Conservation (phyloP, 768 basidiomycete species). For the Dendrothele bispora region DNA sequence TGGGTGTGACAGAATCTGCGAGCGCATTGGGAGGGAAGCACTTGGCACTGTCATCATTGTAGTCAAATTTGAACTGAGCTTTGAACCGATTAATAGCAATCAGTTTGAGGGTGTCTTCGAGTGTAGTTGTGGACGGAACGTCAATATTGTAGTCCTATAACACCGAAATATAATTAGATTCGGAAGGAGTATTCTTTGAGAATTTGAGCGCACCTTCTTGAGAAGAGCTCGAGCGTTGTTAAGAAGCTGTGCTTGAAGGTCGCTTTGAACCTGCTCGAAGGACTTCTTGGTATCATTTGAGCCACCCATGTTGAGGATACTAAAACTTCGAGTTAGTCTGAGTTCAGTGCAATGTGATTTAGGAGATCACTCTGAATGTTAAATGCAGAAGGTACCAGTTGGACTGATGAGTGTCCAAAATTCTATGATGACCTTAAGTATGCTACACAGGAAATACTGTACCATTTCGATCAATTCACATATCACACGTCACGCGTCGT, state of each 20-base stretch:
- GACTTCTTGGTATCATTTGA: background rate
- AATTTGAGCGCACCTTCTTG: background rate
- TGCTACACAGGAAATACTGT: too few species aligned
- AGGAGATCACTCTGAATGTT: too few species aligned
- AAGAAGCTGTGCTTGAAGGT: background rate
- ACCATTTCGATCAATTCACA: too few species aligned
- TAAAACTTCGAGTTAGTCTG: too few species aligned
- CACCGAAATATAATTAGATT: background rate
- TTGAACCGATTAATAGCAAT: background rate
- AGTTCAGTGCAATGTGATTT: too few species aligned
- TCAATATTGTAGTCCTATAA: background rate
- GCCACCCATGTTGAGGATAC: background rate
- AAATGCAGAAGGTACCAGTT: too few species aligned
- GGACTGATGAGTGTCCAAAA: too few species aligned
- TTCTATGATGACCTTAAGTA: too few species aligned
- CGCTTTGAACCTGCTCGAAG: background rate
- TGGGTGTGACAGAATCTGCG: background rate
- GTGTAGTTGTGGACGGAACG: background rate
- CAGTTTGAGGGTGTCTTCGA: background rate
- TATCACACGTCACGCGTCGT: too few species aligned
- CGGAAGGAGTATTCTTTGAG: background rate
- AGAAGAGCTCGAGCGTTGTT: background rate
- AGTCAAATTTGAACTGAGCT: background rate
- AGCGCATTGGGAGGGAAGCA: background rate
- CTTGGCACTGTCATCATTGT: background rate